Base-by-base conservation (phyloP, 1,284 basidiomycete genomes). In the Bjerkandera adusta region DNA sequence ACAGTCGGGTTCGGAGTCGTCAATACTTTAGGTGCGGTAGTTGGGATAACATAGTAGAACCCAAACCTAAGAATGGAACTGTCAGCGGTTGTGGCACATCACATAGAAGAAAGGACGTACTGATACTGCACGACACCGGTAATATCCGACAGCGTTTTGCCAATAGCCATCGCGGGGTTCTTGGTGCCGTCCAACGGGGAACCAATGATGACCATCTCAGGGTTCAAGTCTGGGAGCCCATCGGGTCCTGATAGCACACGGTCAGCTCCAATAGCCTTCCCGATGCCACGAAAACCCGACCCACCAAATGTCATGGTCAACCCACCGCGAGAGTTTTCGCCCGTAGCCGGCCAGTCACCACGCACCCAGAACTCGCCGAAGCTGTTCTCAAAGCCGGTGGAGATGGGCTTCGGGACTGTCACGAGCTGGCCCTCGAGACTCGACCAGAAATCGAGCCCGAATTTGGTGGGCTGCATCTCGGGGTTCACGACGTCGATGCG, bases 361-460 rank as follows among this genome's bases (percentile, higher is more conserved):
- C 74, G 66, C 0, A 79, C 75, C 79, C 79, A 83, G 49, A 82
- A 76, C 49, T 82, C 79, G 13, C 74, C 74, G 57, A 72, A 82
- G 12, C 50, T 60, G 54, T 79, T 79, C 33, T 68, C 66, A 53
- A 81, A 81, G 45, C 70, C 67, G 13, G 76, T 58, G 6, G 75
- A 71, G 16, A 69, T 59, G 1, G 81, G 79, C 8, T 63, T 67
- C 12, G 65, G 70, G 30, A 83, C 67, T 1, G 70, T 74, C 18
- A 83, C 79, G 1, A 83, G 65, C 57, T 76, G 73, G 1, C 79
- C 78, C 51, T 80, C 76, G 15, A 83, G 62, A 57, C 77, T 81
- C 52, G 76, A 69, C 79, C 79, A 84, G 57, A 83, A 83, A 55
- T 83, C 80, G 45, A 82, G 58, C 4, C 80, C 80, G 55, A 68